These are phyloP conservation scores for Arthrobotrys megalospora DNA, from an alignment of 2,329 filamentous ascomycete species.

Conservation along the genomic window DNA sequence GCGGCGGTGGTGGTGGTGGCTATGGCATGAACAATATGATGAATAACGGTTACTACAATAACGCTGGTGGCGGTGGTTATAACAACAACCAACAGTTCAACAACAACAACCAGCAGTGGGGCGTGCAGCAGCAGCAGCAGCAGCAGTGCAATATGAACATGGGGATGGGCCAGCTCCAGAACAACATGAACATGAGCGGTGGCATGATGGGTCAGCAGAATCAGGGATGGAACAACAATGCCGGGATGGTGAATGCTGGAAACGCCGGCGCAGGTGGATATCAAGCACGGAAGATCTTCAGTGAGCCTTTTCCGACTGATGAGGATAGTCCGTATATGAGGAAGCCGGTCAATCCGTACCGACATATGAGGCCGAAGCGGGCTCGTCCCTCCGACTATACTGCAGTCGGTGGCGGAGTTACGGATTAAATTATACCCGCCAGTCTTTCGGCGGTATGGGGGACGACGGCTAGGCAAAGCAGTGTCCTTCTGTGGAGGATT, in stretches of 20 bases:
- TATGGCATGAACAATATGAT: conserved; percentile 62
- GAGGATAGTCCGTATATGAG: conserved; percentile 95
- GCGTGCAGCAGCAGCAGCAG: conserved; percentile 63
- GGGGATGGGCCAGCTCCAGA: conserved; percentile 53
- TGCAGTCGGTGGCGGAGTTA: conserved; percentile 62
- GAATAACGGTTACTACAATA: conserved; percentile 65
- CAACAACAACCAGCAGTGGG: conserved; percentile 64
- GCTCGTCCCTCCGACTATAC: conserved; percentile 85
- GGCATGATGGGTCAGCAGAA: conserved; percentile 20
- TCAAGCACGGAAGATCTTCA: conserved; percentile 73
- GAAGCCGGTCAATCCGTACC: conserved; percentile 93
- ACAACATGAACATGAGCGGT: conserved; percentile 40
- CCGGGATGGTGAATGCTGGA: neutral
- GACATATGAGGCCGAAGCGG: conserved; percentile 84
- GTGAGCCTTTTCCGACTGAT: conserved; percentile 73
- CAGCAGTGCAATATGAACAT: conserved; percentile 59
- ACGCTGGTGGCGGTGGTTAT: conserved; percentile 65
- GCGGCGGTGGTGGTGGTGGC: conserved; percentile 58
- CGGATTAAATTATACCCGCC: conserved; percentile 33
- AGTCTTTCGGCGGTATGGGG: neutral
- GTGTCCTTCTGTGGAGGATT: conserved; percentile 17
- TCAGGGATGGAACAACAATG: conserved; percentile 21
- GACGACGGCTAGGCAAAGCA: neutral
- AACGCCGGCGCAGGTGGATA: conserved; percentile 66
- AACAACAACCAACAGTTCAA: conserved; percentile 64